Evolutionary conservation across 805 yeast species (phyloP).

Genomic region (Zygosaccharomyces kombuchaensis): DNA sequence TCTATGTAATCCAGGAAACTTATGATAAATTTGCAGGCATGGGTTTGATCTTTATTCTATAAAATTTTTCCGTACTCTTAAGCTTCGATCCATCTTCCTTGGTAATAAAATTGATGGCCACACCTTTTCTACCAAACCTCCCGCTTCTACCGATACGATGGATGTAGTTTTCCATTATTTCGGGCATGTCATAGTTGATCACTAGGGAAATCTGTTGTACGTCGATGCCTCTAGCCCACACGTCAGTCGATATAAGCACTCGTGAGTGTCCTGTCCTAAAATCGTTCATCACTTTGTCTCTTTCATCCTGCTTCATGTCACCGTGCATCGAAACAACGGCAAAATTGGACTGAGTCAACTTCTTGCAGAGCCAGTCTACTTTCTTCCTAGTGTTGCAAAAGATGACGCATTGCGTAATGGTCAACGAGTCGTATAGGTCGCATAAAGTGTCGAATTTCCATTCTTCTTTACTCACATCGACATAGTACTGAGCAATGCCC

Average conservation of each 20-base stretch:
- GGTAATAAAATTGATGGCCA: slow-evolving; percentile 91
- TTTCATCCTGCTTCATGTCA: slow-evolving; percentile 89
- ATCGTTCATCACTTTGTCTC: slow-evolving; percentile 93
- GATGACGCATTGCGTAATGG: slow-evolving; percentile 95
- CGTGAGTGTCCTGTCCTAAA: slow-evolving; percentile 93
- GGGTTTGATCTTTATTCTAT: slow-evolving; percentile 84
- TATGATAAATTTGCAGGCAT: slow-evolving; percentile 76
- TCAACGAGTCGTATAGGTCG: slow-evolving; percentile 90
- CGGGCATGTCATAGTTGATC: slow-evolving; percentile 89
- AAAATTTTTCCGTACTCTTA: slow-evolving; percentile 84
- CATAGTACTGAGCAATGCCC: slow-evolving; percentile 89
- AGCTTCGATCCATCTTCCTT: slow-evolving; percentile 66
- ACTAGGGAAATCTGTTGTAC: slow-evolving; percentile 96
- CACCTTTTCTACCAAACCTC: slow-evolving; percentile 98
- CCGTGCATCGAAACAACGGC: slow-evolving; percentile 95
- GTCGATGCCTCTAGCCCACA: slow-evolving; percentile 97
- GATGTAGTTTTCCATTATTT: slow-evolving; percentile 86
- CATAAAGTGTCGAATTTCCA: slow-evolving; percentile 93
- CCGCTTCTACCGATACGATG: slow-evolving; percentile 99
- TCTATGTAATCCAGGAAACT: slow-evolving; percentile 32
- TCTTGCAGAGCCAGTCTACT: slow-evolving; percentile 82
- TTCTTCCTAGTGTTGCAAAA: slow-evolving; percentile 95
- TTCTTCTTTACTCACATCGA: slow-evolving; percentile 87
- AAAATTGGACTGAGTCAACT: slow-evolving; percentile 72
- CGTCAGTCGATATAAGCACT: slow-evolving; percentile 88